Evolutionary conservation across 345 rosid genomes (phyloP), one percentile per base, ranked within the genome.

Genomic region (Dimocarpus longan): DNA sequence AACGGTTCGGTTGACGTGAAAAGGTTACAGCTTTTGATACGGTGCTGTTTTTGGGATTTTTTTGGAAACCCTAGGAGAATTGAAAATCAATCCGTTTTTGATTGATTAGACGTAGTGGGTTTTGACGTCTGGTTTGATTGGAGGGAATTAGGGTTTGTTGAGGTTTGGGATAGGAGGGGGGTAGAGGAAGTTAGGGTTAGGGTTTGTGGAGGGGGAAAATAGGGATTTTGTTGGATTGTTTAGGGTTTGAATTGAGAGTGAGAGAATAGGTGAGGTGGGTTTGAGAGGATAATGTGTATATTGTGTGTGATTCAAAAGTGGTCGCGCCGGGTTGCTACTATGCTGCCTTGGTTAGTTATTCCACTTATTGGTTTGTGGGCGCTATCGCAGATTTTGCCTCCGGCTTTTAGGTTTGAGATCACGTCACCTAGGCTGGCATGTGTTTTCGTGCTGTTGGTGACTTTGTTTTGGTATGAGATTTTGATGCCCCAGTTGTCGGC

Each of bases 241-340:
- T 85, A 81, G 90, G 89, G 88, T 83, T 88, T 87, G 54, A 43
- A 82, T 75, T 48, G 77, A 21, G 39, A 73, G 68, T 65, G 72
- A 71, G 72, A 57, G 70, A 82, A 85, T 85, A 84, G 88, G 89
- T 66, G 87, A 32, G 37, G 37, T 69, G 81, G 83, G 80, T 83
- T 74, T 85, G 59, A 84, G 91, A 86, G 91, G 98, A 95, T 91
- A 93, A 95, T 95, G 99, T 96, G 99, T 91, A 96, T 93, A 91
- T 87, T 96, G 82, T 96, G 99, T 86, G 98, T 90, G 84, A 96
- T 94, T 79, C 99, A 96, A 88, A 94, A 94, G 97, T 96, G 98
- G 98, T 90, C 98, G 82, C 99, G 98, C 89, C 92, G 89, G 98
- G 97, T 94, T 81, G 99, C 99, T 66, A 91, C 97, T 26, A 96